A percentile compares a stretch with the other conserved stretches of the same genome.
These are phyloP conservation scores for Ophiocordyceps australis DNA, from an alignment of 2,329 filamentous ascomycete species.

Conservation along the genomic window DNA sequence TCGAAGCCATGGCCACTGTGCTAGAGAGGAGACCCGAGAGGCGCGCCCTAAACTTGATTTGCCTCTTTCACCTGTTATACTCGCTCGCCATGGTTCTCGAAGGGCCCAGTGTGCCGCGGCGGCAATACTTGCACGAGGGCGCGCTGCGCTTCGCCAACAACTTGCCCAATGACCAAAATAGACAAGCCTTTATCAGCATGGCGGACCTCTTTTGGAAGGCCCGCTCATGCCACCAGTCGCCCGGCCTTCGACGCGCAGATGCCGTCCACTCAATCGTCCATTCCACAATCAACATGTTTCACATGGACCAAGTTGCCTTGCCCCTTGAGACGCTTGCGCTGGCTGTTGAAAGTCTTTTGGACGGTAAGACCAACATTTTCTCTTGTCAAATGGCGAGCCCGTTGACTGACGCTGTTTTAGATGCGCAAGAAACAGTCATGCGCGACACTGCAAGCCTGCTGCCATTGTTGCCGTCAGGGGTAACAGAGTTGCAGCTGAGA, in stretches of 20 bases:
- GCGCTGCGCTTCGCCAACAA: too few relatives aligned
- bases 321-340: constrained; percentile 19
- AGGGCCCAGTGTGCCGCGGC: too few relatives aligned
- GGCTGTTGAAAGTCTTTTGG: constrained; percentile 28
- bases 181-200: constrained; percentile 21
- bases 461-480: too few relatives aligned
- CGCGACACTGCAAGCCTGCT: too few relatives aligned
- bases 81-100: too few relatives aligned
- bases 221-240: too few relatives aligned
- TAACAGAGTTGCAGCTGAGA: too few relatives aligned
- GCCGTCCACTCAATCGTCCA: too few relatives aligned
- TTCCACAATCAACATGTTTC: too few relatives aligned
- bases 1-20: constrained; percentile 20
- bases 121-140: too few relatives aligned
- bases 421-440: constrained; percentile 26
- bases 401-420: constrained; percentile 10
- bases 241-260: too few relatives aligned
- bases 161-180: too few relatives aligned
- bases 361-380: constrained; percentile 19
- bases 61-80: constrained; percentile 32
- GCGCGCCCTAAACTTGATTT: constrained; percentile 25
- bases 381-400: not conserved
- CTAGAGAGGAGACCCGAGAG: constrained; percentile 17
- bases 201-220: constrained; percentile 31
- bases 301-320: constrained; percentile 5